A percentile compares a stretch with the other conserved stretches of the same genome.
Evolutionary conservation across 495 filamentous ascomycete species (phyloP).

Genomic region (Xylaria curta): DNA sequence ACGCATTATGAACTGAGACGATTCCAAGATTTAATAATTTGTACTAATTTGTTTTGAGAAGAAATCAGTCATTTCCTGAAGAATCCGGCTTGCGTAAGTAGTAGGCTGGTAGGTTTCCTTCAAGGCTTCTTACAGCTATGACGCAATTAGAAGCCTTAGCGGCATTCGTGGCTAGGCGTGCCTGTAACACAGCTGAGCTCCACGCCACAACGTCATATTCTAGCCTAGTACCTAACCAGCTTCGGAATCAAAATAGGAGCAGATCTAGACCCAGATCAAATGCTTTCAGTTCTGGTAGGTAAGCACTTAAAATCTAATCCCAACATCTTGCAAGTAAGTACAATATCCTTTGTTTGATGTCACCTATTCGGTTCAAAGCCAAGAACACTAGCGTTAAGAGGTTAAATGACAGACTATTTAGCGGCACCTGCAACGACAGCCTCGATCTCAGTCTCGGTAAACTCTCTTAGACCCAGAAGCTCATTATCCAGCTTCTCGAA

Average conservation of each 20-base stretch:
- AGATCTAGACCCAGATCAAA: neutral
- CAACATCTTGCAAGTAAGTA: too few relatives aligned
- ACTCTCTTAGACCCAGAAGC: constrained; percentile 36
- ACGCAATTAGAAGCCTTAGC: constrained; percentile 7
- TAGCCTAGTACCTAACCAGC: neutral
- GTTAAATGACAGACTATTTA: neutral
- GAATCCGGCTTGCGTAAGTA: constrained; percentile 7
- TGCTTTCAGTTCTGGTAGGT: neutral
- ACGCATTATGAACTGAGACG: neutral
- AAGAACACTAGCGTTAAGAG: too few relatives aligned
- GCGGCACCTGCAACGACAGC: constrained; percentile 11
- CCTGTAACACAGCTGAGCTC: neutral
- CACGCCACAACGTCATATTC: constrained; percentile 8
- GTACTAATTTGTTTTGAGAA: neutral
- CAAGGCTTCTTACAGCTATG: constrained; percentile 3
- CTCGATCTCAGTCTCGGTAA: constrained; percentile 35
- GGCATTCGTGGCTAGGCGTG: neutral
- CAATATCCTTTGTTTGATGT: too few relatives aligned
- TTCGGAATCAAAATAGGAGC: neutral
- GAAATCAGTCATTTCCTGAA: neutral
- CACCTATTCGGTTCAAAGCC: too few relatives aligned
- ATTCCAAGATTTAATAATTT: neutral
- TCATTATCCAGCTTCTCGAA: constrained; percentile 38
- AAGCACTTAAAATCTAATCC: neutral
- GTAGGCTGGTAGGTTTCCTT: neutral